Base-by-base conservation (phyloP, 345 rosid genomes). In the Rhodamnia rubescens region DNA sequence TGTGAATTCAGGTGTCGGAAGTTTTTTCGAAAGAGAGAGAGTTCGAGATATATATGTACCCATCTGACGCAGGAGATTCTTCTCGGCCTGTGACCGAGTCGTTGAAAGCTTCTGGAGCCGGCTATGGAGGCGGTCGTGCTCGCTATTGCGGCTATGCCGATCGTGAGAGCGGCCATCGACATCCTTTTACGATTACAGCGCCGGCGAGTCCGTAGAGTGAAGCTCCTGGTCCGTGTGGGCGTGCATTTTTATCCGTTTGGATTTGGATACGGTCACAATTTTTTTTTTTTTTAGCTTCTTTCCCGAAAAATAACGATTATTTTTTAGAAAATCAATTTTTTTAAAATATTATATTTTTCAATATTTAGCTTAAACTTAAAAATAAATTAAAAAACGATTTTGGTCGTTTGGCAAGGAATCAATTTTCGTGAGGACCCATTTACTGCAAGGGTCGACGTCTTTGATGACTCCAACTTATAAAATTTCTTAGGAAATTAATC, bases 101-200 rank as follows among this genome's bases (percentile, higher is more conserved):
- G 88, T 87, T n/a, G 50, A 24, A 81, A 58, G 84, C 86, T 89
- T 85, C 85, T 90, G 89, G 89, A 88, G 50, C 85, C 16, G 44
- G 74, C 11, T 36, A 83, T 55, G 85, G 88, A 49, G 84, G 88
- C 82, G 57, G 85, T 64, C 29, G 82, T 24, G 78, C 12, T 10
- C 47, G 74, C 51, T 10, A 11, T 49, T 49, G 88, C 24, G 89
- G 92, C 82, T 85, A 92, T 78, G 85, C 98, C 92, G 16, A 93
- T 85, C 0, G 94, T 83, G 61, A 93, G 92, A 50, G 98, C 82
- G 61, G 98, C 93, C 98, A 96, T 94, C 40, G 81, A 85, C 7
- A 50, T 59, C 61, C 83, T 83, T 21, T 21, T 53, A 81, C 82
- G 29, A 51, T 44, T 51, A 18, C 56, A 53, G 83, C 47, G 4